Evolutionary conservation across 306 rosid species (phyloP), one percentile per base, ranked within the genome.

Genomic region (Castanea sativa): DNA sequence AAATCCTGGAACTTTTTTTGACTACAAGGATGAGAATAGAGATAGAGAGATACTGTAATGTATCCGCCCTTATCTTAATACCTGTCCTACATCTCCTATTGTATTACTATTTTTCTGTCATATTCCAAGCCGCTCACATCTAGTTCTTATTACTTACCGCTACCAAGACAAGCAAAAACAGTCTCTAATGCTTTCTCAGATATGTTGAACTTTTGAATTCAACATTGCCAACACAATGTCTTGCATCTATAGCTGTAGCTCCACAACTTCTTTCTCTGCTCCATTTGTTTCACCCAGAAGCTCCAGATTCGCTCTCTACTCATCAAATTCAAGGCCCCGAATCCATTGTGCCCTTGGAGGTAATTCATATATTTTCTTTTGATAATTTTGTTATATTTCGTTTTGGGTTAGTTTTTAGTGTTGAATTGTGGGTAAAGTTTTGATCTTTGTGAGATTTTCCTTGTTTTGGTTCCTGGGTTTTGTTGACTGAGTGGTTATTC

Each of bases 311-410:
- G 23, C 82, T 73, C 73, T 76, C 71, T 68, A 90, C 49, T 68
- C 80, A 43, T 68, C 80, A 70, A 76, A 79, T 69, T 70, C 84
- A 57, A 83, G 75, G 63, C 55, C 90, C 76, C 83, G 78, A 13
- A 61, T 94, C 78, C 83, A 73, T 67, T 94, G 94, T 78, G 29
- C 96, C 59, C 85, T 92, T 3, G 86, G 86, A 88, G 98, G 98
- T 93, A 77, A 65, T 21, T 7, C 23, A 79, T 2, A 13, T 57
- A 64, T 52, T 72, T 5, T 7, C 23, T 71, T 18, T 55, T 55
- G 11, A 21, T 7, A 41, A 38, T 11, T 55, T 51, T 13, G 13
- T 77, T 53, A 19, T 10, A 11, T 32, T 43, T 80, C 4, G 53
- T 69, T 58, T 55, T 27, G 5, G 5, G 15, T 30, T 35, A 27